phyloP scores from a whole-genome alignment of 1,284 basidiomycete genomes.

The Flammula alnicola region DNA sequence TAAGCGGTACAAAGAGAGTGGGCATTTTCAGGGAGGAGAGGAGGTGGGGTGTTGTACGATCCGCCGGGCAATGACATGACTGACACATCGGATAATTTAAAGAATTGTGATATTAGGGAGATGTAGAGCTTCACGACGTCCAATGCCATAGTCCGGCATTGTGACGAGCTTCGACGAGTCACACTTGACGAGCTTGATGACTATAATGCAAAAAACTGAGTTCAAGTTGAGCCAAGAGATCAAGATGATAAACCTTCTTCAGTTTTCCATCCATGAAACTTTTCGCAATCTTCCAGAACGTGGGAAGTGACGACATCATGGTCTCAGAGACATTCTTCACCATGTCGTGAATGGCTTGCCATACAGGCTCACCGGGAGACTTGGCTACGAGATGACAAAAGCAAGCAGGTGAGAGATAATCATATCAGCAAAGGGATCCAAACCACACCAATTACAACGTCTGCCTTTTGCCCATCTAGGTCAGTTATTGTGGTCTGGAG shows the following conservation, averaged over 20 bases:
- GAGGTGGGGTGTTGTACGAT: constrained; percentile 41
- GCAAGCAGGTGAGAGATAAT: too few species aligned
- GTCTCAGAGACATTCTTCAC: constrained; percentile 74
- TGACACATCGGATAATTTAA: constrained; percentile 79
- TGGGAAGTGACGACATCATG: constrained; percentile 78
- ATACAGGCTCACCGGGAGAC: constrained; percentile 72
- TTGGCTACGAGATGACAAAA: too few species aligned
- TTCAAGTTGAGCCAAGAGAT: constrained; percentile 5
- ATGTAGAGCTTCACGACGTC: constrained; percentile 92
- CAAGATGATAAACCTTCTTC: constrained; percentile 63
- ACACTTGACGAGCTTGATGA: constrained; percentile 34
- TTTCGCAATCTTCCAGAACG: constrained; percentile 91
- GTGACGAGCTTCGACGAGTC: constrained; percentile 75
- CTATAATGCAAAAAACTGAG: constrained; percentile 21
- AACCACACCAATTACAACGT: constrained; percentile 68
- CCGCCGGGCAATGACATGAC: constrained; percentile 27
- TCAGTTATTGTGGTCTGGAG: constrained; percentile 60
- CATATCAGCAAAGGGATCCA: too few species aligned
- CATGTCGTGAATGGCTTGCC: constrained; percentile 80
- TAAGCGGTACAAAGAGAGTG: constrained; percentile 86
- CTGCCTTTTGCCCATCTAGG: constrained; percentile 67
- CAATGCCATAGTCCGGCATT: constrained; percentile 89
- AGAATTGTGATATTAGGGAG: constrained; percentile 86
- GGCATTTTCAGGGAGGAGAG: constrained; percentile 76
- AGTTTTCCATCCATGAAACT: constrained; percentile 92